Base-by-base conservation (phyloP, 352 stramenopile species). In the Globisporangium solare region DNA sequence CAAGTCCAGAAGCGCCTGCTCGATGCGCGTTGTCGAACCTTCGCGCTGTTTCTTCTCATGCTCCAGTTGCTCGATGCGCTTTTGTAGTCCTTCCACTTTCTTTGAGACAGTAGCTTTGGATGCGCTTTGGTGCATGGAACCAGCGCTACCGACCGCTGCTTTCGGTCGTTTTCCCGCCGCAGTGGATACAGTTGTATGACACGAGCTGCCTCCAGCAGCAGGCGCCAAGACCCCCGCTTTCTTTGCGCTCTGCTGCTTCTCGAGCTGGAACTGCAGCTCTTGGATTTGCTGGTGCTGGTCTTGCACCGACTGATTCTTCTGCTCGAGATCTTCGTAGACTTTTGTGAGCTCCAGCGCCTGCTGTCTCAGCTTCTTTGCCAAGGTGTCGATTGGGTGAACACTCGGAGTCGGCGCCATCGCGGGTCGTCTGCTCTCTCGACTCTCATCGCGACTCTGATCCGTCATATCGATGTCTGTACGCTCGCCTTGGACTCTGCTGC, bases 351-450 rank as follows among this genome's bases (percentile, higher is more conserved):
- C 83, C 49, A 67, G 64, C 11, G 80, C 83, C 43, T 92, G 83
- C 22, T 84, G 70, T 0, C 83, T 67, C 32, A 92, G 65, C 57
- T 91, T 92, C 62, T 88, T 89, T 8, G 82, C 73, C 10, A 92
- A 56, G 3, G 70, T 79, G 39, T 89, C 81, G 18, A 89, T 74
- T 11, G 80, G 80, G 54, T 85, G 68, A 5, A 73, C 58, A 22
- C 67, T 73, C 24, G 52, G 31, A 10, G 35, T 24, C 27, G 63
- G 48, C 15, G 32, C 49, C 13, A 31, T 21, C 32, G 21, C 50
- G 18, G 24, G 24, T 27, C 24, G 7, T 2, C 13, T 18, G 6
- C 24, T 24, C 22, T 27, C 50, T 22, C 46, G 20, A 47, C 21
- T 47, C 50, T 55, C 50, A 14, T 47, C 50, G 2, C 35, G 20